Evolutionary conservation across 768 basidiomycete genomes (phyloP), one percentile per base, ranked within the genome.

Genomic region (Amanita polypyramis): DNA sequence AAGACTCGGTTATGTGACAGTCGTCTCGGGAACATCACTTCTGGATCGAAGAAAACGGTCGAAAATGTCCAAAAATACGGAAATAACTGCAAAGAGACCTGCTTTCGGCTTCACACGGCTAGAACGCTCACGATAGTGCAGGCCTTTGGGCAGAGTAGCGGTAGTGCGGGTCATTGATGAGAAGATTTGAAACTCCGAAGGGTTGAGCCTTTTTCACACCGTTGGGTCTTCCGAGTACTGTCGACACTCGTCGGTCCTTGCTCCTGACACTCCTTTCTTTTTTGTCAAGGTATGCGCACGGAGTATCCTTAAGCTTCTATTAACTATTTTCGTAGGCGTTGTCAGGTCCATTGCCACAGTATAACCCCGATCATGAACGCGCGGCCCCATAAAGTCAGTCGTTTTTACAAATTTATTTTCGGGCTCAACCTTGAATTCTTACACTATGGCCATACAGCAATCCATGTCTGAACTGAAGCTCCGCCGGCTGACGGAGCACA

Each of bases 381-480:
- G 49, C 79, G 85, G 57, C 82, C 82, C 20, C 84, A 84, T 64
- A 86, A 86, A 65, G 75, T 74, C 52, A 54, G 67, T 57, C 32
- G 45, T 52, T 55, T 44, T 27, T 7, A 7, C 47, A 45, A 37
- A 36, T 52, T 51, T 5, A 25, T 25, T 20, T 30, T 14, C 19
- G 37, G 51, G 38, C 29, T 25, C 40, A 32, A 21, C 39, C 38
- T 17, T 45, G 19, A 11, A 35, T 15, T 10, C 44, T 44, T 37
- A 34, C 23, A 46, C 49, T 42, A 38, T 44, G 12, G 40, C 21
- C 9, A 58, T 49, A 42, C 58, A 77, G 76, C 92, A 93, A 76
- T 89, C 90, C 58, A 95, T 97, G 91, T 89, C 88, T 43, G 94
- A 96, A 76, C 85, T 96, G 62, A 96, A 95, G 77, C 82, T 96